Conservation (phyloP, 495 filamentous ascomycete genomes). For the Podospora sp. region DNA sequence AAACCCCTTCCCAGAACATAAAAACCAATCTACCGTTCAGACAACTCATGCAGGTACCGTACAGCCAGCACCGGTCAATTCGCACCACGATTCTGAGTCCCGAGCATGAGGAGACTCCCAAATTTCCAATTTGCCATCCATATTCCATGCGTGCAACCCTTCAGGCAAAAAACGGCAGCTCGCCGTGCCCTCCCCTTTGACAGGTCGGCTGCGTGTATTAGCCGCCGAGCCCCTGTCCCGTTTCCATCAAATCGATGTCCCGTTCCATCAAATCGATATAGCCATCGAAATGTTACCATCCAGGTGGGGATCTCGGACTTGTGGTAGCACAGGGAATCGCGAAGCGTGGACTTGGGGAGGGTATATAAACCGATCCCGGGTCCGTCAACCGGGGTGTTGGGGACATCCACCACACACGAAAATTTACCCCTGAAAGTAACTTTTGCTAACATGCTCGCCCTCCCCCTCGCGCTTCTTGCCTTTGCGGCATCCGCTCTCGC, state of each 20-base stretch:
- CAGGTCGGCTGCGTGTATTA: not conserved
- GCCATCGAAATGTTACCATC: not conserved
- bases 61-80: not conserved
- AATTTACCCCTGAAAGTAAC: too few species aligned
- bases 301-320: not conserved
- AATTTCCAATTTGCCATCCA: not conserved
- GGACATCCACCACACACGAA: too few species aligned
- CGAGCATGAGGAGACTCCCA: not conserved
- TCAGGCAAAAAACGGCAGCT: not conserved
- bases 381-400: not conserved
- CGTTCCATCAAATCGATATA: not conserved
- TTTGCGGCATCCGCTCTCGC: not conserved
- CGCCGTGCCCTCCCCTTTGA: not conserved
- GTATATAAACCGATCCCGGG: not conserved
- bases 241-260: not conserved
- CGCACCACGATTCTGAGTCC: not conserved
- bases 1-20: not conserved
- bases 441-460: not conserved
- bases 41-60: not conserved
- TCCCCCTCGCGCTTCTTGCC: not conserved
- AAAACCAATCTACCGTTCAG: not conserved
- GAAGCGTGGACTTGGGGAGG: not conserved
- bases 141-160: not conserved
- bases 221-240: not conserved
- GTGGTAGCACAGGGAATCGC: not conserved